Percentiles rank a stretch among this genome's conserved stretches.
These are phyloP conservation scores for Calonectria henricotiae DNA, from an alignment of 2,329 filamentous ascomycete genomes.

Conservation along the genomic window DNA sequence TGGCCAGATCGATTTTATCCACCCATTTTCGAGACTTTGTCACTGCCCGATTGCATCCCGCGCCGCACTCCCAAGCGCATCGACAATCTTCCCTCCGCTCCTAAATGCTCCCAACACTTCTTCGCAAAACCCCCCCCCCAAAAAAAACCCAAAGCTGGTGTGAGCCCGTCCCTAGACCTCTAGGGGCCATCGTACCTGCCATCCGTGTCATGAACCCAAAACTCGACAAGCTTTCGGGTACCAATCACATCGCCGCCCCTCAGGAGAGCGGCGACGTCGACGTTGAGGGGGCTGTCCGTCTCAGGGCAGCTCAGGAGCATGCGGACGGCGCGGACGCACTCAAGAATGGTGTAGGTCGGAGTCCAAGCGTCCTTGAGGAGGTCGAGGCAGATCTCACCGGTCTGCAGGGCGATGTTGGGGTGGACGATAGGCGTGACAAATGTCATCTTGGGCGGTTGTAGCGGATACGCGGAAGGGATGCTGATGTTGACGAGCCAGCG, in stretches of 20 bases:
- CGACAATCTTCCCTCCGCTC: neutral
- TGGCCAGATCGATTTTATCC: neutral
- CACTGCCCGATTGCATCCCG: neutral
- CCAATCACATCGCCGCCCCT: conserved; percentile 79
- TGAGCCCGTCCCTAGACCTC: too few relatives aligned
- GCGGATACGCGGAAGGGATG: conserved; percentile 85
- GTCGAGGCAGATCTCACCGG: conserved; percentile 95
- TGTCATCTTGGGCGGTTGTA: conserved; percentile 81
- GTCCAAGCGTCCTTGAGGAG: conserved; percentile 87
- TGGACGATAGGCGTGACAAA: conserved; percentile 92
- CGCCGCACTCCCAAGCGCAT: neutral
- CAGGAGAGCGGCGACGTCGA: conserved; percentile 82
- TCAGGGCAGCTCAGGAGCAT: conserved; percentile 78
- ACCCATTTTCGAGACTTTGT: neutral
- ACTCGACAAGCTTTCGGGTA: conserved; percentile 80
- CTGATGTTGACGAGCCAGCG: conserved; percentile 87
- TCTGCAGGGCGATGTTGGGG: conserved; percentile 80
- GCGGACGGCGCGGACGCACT: conserved; percentile 81
- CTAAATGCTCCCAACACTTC: neutral
- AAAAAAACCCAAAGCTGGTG: neutral
- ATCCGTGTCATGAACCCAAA: conserved; percentile 71
- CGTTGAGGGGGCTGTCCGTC: conserved; percentile 83
- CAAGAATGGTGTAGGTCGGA: conserved; percentile 85
- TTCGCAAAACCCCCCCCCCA: too few relatives aligned
- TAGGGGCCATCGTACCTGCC: conserved; percentile 60